Evolutionary conservation across 2,329 filamentous ascomycete species (phyloP), one percentile per base, ranked within the genome.

Genomic region (Aspergillus sp.): DNA sequence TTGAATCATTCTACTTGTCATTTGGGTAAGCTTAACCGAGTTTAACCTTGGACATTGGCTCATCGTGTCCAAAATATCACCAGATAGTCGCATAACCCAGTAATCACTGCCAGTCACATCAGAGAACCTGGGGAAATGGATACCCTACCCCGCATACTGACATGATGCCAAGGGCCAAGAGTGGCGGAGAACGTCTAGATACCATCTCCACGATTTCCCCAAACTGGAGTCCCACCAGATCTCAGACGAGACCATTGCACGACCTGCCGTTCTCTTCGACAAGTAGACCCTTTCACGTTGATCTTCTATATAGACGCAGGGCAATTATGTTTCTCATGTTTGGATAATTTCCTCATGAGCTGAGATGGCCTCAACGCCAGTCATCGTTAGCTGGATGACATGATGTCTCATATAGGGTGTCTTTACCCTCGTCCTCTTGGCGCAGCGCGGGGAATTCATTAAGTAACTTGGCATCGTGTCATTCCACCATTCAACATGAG

Each of bases 91-190:
- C 54, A 48, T 37, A 12, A n/a, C 37, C 19, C 34, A 17, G 24
- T 22, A n/a, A 5, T 7, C 12, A 47, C 9, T 34, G 22, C 37
- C 33, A 48, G 20, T 24, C 42, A 48, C 4, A 22, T 17, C 20
- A 24, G 7, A 19, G 45, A 20, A 42, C 41, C 8, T 52, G 7
- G 49, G 30, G 17, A 37, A 22, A 20, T 52, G 24, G 55, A n/a
- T 37, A 44, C 24, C 17, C 13, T 52, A 49, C 55, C 55, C 49
- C 55, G 55, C 55, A 44, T 19, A 42, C 27, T 34, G 41, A 51
- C 37, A 37, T 40, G 20, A 48, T 57, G 55, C 55, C 55, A 57
- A 57, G 55, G 39, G 24, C 30, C 34, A 41, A 44, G 42, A 51
- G 49, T 40, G 11, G 49, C 42, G 49, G 55, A 44, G 19, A 37